A percentile compares a stretch with the other conserved stretches of the same genome.
phyloP scores from a whole-genome alignment of 805 yeast species.

The Saccharomyces paradoxus region DNA sequence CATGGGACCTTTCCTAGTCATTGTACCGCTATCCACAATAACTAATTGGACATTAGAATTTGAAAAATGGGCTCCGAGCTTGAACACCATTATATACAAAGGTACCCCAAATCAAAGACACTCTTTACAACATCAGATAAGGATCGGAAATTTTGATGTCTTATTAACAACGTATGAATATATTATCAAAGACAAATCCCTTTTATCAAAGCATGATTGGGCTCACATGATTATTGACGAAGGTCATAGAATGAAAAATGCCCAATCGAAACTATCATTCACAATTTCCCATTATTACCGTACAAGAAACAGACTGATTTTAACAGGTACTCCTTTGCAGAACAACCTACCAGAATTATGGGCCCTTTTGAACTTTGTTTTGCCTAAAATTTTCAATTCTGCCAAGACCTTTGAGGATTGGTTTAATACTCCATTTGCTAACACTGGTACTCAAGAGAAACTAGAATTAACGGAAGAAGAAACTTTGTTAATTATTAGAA shows the following conservation, averaged over 20 bases:
- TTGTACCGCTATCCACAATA: constrained; percentile 76
- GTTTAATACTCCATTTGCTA: constrained; percentile 85
- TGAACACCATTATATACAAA: constrained; percentile 64
- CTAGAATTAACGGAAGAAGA: constrained; percentile 82
- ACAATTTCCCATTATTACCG: constrained; percentile 66
- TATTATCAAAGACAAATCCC: constrained; percentile 66
- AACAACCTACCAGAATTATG: constrained; percentile 79
- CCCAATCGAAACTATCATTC: constrained; percentile 62
- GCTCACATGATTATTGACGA: constrained; percentile 87
- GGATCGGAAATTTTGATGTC: constrained; percentile 65
- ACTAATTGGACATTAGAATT: constrained; percentile 83
- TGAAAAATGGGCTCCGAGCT: constrained; percentile 82
- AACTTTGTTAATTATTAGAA: constrained; percentile 67
- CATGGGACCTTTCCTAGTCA: constrained; percentile 64
- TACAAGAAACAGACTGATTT: constrained; percentile 68
- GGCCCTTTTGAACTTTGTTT: constrained; percentile 74
- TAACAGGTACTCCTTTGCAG: constrained; percentile 84
- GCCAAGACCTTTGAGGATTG: constrained; percentile 83
- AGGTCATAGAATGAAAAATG: constrained; percentile 83
- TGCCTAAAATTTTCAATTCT: constrained; percentile 78
- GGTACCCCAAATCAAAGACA: constrained; percentile 72
- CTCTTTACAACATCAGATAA: constrained; percentile 52
- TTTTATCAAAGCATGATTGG: constrained; percentile 62
- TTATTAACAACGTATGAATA: constrained; percentile 76
- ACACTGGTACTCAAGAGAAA: constrained; percentile 74